Percentiles rank a stretch among this genome's conserved stretches.
Conservation (phyloP, 768 basidiomycete species). For the Leccinum barrowsii region DNA sequence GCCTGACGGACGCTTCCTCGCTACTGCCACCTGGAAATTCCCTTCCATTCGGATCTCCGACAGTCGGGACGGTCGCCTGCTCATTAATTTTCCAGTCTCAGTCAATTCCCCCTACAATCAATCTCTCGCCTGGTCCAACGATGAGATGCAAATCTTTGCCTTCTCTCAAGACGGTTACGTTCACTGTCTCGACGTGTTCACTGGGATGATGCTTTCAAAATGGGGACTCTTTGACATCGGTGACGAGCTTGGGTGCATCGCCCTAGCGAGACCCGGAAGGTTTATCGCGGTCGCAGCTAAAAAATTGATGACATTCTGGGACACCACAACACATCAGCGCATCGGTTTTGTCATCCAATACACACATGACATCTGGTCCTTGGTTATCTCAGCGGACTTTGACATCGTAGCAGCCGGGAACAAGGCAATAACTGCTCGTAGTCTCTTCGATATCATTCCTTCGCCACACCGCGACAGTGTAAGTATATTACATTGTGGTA, state of each 20-base stretch:
- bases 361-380: not conserved
- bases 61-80: not conserved
- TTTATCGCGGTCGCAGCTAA: not conserved
- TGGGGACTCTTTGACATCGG: not conserved
- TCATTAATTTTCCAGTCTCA: not conserved
- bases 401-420: not conserved
- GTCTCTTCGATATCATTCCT: not conserved
- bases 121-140: not conserved
- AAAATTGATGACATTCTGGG: not conserved
- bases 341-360: not conserved
- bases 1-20: not conserved
- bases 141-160: not conserved
- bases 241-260: not conserved
- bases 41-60: not conserved
- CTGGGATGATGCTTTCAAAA: not conserved
- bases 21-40: not conserved
- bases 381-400: not conserved
- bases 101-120: not conserved
- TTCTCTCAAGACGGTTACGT: not conserved
- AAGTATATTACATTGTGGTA: not conserved
- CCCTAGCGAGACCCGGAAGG: not conserved
- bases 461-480: slow-evolving; percentile 3
- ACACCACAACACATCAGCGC: not conserved
- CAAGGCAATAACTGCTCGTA: slow-evolving; percentile 1
- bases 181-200: not conserved